Conservation (phyloP, 2,329 filamentous ascomycete species). For the Diaporthe humulicola region DNA sequence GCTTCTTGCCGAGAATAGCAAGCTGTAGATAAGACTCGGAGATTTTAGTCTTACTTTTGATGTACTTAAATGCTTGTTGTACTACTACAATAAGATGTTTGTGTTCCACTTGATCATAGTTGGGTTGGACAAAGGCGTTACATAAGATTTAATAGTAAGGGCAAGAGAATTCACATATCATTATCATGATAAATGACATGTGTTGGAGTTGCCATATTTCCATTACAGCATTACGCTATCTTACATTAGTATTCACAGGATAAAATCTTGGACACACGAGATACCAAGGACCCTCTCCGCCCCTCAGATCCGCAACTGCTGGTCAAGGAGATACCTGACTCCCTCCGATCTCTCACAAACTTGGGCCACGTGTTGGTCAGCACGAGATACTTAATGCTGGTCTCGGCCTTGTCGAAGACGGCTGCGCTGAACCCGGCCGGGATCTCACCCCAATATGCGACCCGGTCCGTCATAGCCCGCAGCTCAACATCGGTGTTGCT, state of each 20-base stretch:
- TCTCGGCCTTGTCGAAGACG: constrained; percentile 71
- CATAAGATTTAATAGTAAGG: too few species aligned
- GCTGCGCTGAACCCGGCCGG: constrained; percentile 61
- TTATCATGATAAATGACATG: too few species aligned
- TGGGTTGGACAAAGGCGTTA: background rate
- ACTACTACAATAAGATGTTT: too few species aligned
- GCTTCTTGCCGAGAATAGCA: constrained; percentile 39
- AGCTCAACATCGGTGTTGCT: constrained; percentile 26
- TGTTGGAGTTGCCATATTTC: background rate
- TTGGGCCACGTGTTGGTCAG: constrained; percentile 78
- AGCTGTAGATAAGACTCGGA: background rate
- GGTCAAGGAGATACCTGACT: constrained; percentile 12
- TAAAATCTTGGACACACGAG: constrained; percentile 17
- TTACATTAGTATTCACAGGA: constrained; percentile 23
- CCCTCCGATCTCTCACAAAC: constrained; percentile 53
- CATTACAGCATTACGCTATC: background rate
- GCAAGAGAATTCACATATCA: too few species aligned
- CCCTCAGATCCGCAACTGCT: background rate
- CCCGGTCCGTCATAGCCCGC: constrained; percentile 4
- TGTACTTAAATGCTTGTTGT: background rate
- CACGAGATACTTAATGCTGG: constrained; percentile 75
- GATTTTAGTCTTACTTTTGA: background rate
- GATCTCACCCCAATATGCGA: constrained; percentile 56
- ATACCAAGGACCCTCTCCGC: background rate
- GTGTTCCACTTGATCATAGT: too few species aligned